Evolutionary conservation across 257 asterid genomes (phyloP), one percentile per base, ranked within the genome.

Genomic region (Haberlea rhodopensis): DNA sequence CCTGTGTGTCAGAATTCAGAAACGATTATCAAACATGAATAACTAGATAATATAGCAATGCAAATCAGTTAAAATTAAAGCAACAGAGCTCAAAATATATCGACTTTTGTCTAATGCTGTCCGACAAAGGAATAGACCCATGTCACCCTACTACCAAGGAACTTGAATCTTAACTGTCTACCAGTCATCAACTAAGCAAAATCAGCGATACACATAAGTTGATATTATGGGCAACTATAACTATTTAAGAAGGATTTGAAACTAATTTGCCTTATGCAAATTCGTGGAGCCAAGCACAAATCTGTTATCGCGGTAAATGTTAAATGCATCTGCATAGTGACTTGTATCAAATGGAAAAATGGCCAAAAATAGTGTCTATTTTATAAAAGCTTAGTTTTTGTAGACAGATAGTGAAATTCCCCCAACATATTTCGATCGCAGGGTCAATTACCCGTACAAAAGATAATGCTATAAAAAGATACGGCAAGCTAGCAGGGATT

Each of bases 1-100:
- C 99, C 99, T 94, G 82, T 46, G 58, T 49, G 67, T 32, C 68
- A 56, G 52, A 31, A 48, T 22, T 67, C 26, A 64, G 59, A 73
- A 67, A 73, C 48, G 62, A 66, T 63, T 65, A 71, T 67, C 53
- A 13, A 43, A 43, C 51, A 16, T 15, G 20, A 5, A 43, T 16
- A 6, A 61, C 77, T 67, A 37, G 21, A 28, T 46, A 55, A 64
- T 32, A 45, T 23, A 26, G 18, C 60, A 67, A 32, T 51, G 32
- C 53, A 45, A 62, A 57, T 16, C 28, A 68, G 65, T 19, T 48
- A 70, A 53, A 32, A 63, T 16, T 26, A 46, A 37, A 57, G 29
- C 21, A 32, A 27, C 24, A 26, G 32, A 21, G 20, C 27, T 57
- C 64, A 19, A 58, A 63, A 40, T 51, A 60, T 27, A 43, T 28